Base-by-base conservation (phyloP, 108 stramenopile species). In the Chaetoceros muelleri region DNA sequence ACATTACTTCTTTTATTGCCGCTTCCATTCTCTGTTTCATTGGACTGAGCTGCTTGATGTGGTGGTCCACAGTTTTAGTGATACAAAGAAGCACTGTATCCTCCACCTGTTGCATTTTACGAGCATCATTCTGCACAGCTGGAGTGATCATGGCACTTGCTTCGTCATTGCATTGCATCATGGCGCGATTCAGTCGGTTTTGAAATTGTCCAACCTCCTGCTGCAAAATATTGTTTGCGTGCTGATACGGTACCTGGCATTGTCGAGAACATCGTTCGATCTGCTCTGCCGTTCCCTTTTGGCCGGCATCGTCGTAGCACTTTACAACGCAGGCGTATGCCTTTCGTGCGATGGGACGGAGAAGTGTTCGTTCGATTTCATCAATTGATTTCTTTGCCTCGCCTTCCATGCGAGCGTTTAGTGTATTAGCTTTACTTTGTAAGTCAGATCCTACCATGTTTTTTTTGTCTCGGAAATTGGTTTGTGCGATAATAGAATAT, bases 81-180 rank as follows among this genome's bases (percentile, higher is more conserved):
- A 85, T 82, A 58, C 90, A 92, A 3, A 68, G 62, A 46, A 86
- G 31, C 57, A 86, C 40, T 3, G 67, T 58, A 47, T 80, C 70
- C 51, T 92, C 86, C 17, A 92, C 76, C 59, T 65, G 70, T 31
- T 58, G 58, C 77, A 86, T 86, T 47, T 78, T 74, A 19, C 27
- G 61, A 1, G 80, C 64, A 67, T 92, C 77, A 31, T 77, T 65
- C 61, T 87, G 79, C 53, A 74, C 70, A 52, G 80, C 85, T 2
- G 90, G 90, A 3, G 58, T 63, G 30, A 92, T 67, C 72, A 82
- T 65, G 46, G 81, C 84, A 30, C 81, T 72, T 8, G 80, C 90
- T 66, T 88, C 78, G 56, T 92, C 86, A 53, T 92, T 76, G 53
- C 90, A 92, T 48, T 84, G 79, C 58, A 75, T 69, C 82, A 92